A percentile compares a stretch with the other conserved stretches of the same genome.
phyloP scores from a whole-genome alignment of 805 yeast genomes.

The Candida nitratophila region DNA sequence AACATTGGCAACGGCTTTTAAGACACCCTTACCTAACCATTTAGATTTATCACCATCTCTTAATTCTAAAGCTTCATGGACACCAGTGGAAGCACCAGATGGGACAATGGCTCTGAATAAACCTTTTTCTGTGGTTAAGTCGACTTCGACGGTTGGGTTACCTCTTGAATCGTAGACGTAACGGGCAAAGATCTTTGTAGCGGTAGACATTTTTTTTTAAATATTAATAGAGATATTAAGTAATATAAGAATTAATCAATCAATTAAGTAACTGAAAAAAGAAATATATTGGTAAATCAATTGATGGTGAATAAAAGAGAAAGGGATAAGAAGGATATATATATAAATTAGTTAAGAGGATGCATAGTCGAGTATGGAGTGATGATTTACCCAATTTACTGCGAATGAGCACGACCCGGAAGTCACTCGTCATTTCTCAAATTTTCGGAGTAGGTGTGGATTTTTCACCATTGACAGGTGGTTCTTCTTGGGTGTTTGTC shows the following conservation, averaged over 20 bases:
- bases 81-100: slow-evolving; percentile 99
- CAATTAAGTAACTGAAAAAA: background rate
- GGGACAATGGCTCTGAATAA: slow-evolving; percentile 96
- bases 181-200: slow-evolving; percentile 85
- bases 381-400: background rate
- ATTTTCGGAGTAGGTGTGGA: background rate
- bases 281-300: background rate
- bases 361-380: background rate
- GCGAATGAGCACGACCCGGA: background rate
- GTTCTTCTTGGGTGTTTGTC: too few species aligned
- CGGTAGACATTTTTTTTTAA: slow-evolving; percentile 36
- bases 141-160: slow-evolving; percentile 99
- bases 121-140: slow-evolving; percentile 87
- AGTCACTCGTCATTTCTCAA: background rate
- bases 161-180: slow-evolving; percentile 99
- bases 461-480: background rate
- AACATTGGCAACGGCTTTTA: slow-evolving; percentile 94
- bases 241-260: background rate
- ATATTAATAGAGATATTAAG: too few species aligned
- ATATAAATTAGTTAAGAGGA: background rate
- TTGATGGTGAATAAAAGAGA: background rate
- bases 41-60: slow-evolving; percentile 97
- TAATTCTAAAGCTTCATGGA: slow-evolving; percentile 96
- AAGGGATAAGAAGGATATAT: background rate
- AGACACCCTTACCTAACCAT: slow-evolving; percentile 99